Conservation (phyloP, 805 yeast genomes). For the Naumovozyma dairenensis region DNA sequence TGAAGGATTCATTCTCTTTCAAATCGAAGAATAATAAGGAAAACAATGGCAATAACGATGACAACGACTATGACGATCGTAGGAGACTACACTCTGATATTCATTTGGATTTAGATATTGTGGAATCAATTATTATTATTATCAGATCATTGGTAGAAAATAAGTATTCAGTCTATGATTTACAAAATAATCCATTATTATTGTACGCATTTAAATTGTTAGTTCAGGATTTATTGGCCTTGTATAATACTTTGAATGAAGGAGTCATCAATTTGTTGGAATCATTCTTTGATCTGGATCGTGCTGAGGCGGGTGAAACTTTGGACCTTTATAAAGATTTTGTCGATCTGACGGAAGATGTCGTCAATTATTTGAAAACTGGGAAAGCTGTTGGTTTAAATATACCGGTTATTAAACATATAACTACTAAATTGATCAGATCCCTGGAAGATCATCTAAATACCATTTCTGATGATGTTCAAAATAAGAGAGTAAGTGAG, state of each 20-base stretch:
- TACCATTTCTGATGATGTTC: conserved; percentile 39
- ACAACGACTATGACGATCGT: too few relatives aligned
- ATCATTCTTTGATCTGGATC: conserved; percentile 88
- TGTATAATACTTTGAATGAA: conserved; percentile 85
- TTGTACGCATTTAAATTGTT: conserved; percentile 77
- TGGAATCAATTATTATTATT: conserved; percentile 75
- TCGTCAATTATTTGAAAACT: conserved; percentile 77
- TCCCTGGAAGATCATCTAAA: conserved; percentile 81
- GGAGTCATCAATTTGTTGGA: conserved; percentile 90
- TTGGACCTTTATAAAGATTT: conserved; percentile 74
- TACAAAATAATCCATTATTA: conserved; percentile 65
- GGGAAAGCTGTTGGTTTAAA: conserved; percentile 87
- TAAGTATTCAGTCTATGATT: conserved; percentile 67
- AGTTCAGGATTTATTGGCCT: conserved; percentile 73
- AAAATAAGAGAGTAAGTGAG: neutral
- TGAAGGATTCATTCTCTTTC: conserved; percentile 48
- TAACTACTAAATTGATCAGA: conserved; percentile 84
- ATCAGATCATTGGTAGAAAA: conserved; percentile 67
- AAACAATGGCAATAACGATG: too few relatives aligned
- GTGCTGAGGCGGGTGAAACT: conserved; percentile 76
- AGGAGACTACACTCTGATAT: too few relatives aligned
- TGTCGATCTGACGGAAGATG: conserved; percentile 77
- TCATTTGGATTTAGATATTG: conserved; percentile 69
- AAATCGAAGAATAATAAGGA: conserved; percentile 41
- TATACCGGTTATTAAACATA: conserved; percentile 94